Evolutionary conservation across 768 basidiomycete genomes (phyloP).

Genomic region (Dioszegia aurantiaca): DNA sequence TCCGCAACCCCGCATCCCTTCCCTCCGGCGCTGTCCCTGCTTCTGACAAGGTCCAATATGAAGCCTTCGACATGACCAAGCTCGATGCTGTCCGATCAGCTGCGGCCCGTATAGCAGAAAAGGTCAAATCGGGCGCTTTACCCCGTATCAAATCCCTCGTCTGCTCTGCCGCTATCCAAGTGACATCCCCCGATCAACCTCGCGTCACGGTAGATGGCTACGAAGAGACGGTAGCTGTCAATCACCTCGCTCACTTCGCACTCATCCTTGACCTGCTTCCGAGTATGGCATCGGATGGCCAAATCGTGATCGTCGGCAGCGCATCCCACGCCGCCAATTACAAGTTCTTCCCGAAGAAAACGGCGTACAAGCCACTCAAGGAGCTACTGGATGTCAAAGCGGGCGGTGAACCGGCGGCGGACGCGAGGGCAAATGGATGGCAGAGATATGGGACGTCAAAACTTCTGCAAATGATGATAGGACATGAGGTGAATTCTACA

Average conservation of each 20-base stretch:
- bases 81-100: neutral
- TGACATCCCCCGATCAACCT: neutral
- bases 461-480: conserved; percentile 13
- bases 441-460: conserved; percentile 11
- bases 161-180: conserved; percentile 11
- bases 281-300: neutral
- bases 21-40: conserved; percentile 1
- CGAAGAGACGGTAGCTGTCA: conserved; percentile 14
- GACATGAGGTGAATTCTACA: conserved; percentile 9
- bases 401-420: conserved; percentile 1
- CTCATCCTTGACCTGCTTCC: conserved; percentile 6
- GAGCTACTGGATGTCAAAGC: neutral
- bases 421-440: conserved; percentile 3
- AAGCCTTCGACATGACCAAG: conserved; percentile 4
- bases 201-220: conserved; percentile 9
- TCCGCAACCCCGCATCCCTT: conserved; percentile 1
- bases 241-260: conserved; percentile 12
- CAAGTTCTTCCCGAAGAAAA: conserved; percentile 7
- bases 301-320: conserved; percentile 11
- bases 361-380: conserved; percentile 9
- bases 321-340: neutral
- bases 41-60: neutral
- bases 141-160: conserved; percentile 10
- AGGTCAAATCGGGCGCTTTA: neutral
- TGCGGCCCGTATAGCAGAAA: neutral